Conservation (phyloP, 371 early-diverging fungal species). For the Smittium mucronatum region DNA sequence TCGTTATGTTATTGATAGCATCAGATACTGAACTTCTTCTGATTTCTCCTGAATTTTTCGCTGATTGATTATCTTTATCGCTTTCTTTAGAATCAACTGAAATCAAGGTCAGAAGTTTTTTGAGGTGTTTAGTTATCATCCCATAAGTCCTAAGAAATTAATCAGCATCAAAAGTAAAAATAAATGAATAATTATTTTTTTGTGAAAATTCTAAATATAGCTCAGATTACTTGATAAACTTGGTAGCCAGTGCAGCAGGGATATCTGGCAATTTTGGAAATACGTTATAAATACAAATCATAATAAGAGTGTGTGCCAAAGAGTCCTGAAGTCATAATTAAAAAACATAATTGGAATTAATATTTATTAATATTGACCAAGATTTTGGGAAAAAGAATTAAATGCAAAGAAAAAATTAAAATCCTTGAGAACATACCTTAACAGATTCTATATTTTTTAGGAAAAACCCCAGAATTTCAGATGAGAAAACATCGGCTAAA, state of each 20-base stretch:
- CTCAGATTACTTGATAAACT: conserved; percentile 7
- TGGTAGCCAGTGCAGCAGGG: not conserved
- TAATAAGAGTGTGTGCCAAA: not conserved
- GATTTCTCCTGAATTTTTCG: not conserved
- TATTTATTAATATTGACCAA: too few relatives aligned
- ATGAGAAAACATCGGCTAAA: not conserved
- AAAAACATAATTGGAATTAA: not conserved
- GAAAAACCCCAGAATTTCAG: conserved; percentile 5
- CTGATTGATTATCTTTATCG: not conserved
- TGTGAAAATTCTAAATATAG: too few relatives aligned
- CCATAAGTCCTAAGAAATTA: not conserved
- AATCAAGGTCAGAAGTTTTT: not conserved
- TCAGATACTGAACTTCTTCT: not conserved
- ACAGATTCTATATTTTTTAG: conserved; percentile 1
- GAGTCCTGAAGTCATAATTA: not conserved
- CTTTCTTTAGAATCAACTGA: not conserved
- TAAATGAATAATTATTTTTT: too few relatives aligned
- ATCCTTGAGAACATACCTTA: not conserved
- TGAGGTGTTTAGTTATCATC: not conserved
- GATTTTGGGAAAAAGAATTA: too few relatives aligned
- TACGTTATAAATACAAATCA: not conserved
- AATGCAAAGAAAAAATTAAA: too few relatives aligned
- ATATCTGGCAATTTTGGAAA: not conserved
- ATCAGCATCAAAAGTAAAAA: too few relatives aligned
- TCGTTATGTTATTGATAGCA: not conserved